Base-by-base conservation (phyloP, 805 yeast species). In the Grigorovia yakushimaensis region DNA sequence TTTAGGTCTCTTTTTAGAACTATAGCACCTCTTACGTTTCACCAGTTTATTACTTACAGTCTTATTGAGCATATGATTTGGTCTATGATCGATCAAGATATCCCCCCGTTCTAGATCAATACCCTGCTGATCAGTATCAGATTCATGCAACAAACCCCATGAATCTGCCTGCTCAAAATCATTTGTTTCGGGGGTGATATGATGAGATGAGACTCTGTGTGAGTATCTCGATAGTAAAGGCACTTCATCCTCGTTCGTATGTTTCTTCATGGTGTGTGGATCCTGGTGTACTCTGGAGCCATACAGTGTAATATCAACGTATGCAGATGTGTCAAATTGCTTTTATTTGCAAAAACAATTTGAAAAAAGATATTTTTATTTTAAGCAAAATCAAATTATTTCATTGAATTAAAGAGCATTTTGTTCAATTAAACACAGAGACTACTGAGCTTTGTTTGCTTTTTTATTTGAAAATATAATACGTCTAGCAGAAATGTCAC, bases 101-200 rank as follows among this genome's bases (percentile, higher is more conserved):
- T 47, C 47, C 41, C 52, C 48, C 43, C 55, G 38, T 37, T 43
- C 52, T 9, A 49, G 15, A 41, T 49, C 54, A 37, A 51, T 49
- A 27, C 47, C 52, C 2, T 35, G 53, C 56, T 37, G 51, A 36
- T 49, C 54, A 1, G 50, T 48, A 30, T 55, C 57, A 5, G 56
- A 52, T 41, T 61, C 67, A 48, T 63, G 67, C 35, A 63, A 47
- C 45, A 63, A 49, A 21, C 67, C 67, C 62, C 59, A 56, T 1
- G 67, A 62, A 42, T 63, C 67, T 1, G 57, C 57, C 38, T 62
- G 59, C 24, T 62, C 66, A 43, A 61, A 61, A 47, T 62, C 66
- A 4, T 27, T 41, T 19, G 41, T 35, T 18, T 30, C 23, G 5
- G 37, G 39, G 4, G 17, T 23, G 4, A 42, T 39, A 10, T 36